Conservation (phyloP, 805 yeast species). For the Lachancea quebecensis region DNA sequence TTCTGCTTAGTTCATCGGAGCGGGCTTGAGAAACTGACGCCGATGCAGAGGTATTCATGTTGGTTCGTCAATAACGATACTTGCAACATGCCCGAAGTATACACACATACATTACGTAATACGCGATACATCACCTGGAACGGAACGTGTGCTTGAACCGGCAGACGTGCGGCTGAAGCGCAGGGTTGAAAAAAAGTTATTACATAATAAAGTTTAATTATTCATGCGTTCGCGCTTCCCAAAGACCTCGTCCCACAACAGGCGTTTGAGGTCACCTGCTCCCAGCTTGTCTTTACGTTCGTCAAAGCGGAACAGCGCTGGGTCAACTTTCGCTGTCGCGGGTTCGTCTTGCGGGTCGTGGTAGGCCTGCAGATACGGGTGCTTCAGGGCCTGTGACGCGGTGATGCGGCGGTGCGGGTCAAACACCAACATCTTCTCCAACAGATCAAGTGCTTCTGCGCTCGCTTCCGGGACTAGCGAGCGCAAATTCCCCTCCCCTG, state of each 20-base stretch:
- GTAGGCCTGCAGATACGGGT: constrained; percentile 80
- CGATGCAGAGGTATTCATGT: no score
- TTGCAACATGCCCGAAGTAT: no score
- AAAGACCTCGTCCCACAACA: constrained; percentile 71
- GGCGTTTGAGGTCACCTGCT: constrained; percentile 64
- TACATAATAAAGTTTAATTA: no score
- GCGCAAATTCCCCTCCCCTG: constrained; percentile 7
- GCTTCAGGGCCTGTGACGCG: constrained; percentile 76
- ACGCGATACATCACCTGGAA: no score
- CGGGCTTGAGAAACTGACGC: no score
- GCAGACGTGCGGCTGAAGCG: no score
- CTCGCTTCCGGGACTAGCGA: constrained; percentile 43
- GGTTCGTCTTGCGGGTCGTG: constrained; percentile 97
- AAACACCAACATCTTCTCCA: constrained; percentile 67
- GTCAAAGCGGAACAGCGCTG: constrained; percentile 87
- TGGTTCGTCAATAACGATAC: no score
- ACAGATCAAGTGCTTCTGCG: constrained; percentile 61
- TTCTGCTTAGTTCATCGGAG: no score
- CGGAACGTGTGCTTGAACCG: no score
- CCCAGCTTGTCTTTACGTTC: constrained; percentile 70
- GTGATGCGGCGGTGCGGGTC: constrained; percentile 78
- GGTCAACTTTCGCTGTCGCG: constrained; percentile 70
- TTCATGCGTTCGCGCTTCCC: constrained; percentile 1
- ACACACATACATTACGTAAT: no score
- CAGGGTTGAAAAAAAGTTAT: no score